A percentile compares a stretch with the other conserved stretches of the same genome.
phyloP scores from a whole-genome alignment of 768 basidiomycete species.

The Punctularia strigosozonata region DNA sequence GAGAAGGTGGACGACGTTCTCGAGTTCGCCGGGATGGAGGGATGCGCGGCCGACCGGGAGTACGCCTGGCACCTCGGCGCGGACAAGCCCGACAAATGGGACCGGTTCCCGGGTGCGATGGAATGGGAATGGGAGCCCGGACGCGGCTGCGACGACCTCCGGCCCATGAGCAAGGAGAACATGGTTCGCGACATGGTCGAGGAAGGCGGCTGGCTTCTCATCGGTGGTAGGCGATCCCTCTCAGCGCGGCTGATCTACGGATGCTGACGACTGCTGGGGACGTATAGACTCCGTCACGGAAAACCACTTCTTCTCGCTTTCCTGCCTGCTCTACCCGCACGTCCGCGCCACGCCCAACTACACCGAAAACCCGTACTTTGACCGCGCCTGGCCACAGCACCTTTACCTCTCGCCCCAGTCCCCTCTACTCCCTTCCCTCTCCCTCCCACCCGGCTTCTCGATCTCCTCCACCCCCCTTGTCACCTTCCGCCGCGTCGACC shows the following conservation, averaged over 20 bases:
- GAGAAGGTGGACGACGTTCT: constrained; percentile 30
- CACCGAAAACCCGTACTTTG: constrained; percentile 37
- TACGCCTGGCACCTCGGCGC: constrained; percentile 51
- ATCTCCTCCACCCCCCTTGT: constrained; percentile 48
- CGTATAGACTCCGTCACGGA: constrained; percentile 53
- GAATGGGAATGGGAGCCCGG: constrained; percentile 45
- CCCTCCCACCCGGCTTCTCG: constrained; percentile 40
- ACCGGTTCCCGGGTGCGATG: constrained; percentile 39
- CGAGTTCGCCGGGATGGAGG: constrained; percentile 42
- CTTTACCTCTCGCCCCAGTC: constrained; percentile 49
- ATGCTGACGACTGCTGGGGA: background rate
- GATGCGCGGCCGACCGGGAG: constrained; percentile 54
- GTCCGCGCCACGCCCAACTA: constrained; percentile 57
- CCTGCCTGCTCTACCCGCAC: constrained; percentile 54
- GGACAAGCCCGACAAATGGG: constrained; percentile 34
- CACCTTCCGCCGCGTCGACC: constrained; percentile 53
- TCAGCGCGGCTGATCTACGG: background rate
- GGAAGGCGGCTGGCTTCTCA: constrained; percentile 57
- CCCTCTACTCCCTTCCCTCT: constrained; percentile 28
- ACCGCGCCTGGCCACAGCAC: constrained; percentile 55
- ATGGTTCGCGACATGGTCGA: constrained; percentile 50
- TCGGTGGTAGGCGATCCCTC: constrained; percentile 38
- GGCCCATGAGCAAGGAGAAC: constrained; percentile 26
- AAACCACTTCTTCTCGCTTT: constrained; percentile 65
- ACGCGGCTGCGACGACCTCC: constrained; percentile 28